A percentile compares a stretch with the other conserved stretches of the same genome.
Conservation (phyloP, 805 yeast genomes). For the Starmerella ratchasimensis region DNA sequence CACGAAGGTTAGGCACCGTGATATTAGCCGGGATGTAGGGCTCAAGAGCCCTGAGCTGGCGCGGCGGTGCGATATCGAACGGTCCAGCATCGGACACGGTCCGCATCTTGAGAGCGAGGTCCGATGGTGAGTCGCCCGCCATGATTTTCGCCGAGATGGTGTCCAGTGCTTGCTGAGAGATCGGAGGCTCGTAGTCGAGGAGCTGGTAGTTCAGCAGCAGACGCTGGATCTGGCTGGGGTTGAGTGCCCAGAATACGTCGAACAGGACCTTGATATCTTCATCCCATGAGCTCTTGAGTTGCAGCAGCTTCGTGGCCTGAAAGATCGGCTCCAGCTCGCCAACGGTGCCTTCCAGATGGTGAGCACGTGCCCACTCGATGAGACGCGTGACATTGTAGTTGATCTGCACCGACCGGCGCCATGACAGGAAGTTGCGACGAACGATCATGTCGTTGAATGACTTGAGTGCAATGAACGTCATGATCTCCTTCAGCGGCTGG, state of each 20-base stretch:
- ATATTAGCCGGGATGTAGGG: constrained; percentile 86
- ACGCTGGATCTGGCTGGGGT: constrained; percentile 91
- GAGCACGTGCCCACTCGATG: constrained; percentile 97
- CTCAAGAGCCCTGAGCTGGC: constrained; percentile 53
- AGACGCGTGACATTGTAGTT: constrained; percentile 91
- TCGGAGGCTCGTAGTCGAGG: constrained; percentile 91
- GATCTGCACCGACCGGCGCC: constrained; percentile 96
- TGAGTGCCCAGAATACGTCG: constrained; percentile 87
- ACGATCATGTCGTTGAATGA: constrained; percentile 91
- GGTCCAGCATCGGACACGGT: constrained; percentile 30
- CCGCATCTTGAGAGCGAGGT: constrained; percentile 30
- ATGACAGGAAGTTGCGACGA: constrained; percentile 86
- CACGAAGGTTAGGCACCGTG: constrained; percentile 74
- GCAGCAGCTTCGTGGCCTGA: constrained; percentile 87
- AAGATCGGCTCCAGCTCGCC: constrained; percentile 71
- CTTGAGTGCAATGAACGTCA: constrained; percentile 76
- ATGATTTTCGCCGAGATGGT: constrained; percentile 45
- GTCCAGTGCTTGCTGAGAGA: constrained; percentile 64
- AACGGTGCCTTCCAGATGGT: constrained; percentile 77
- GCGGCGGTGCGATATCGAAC: constrained; percentile 34
- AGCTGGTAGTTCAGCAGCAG: constrained; percentile 75
- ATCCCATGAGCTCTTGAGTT: constrained; percentile 74
- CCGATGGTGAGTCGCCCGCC: constrained; percentile 33
- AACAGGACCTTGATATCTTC: constrained; percentile 85
- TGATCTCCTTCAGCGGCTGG: constrained; percentile 68